Conservation (phyloP, 495 filamentous ascomycete genomes). For the Daldinia caldariorum region DNA sequence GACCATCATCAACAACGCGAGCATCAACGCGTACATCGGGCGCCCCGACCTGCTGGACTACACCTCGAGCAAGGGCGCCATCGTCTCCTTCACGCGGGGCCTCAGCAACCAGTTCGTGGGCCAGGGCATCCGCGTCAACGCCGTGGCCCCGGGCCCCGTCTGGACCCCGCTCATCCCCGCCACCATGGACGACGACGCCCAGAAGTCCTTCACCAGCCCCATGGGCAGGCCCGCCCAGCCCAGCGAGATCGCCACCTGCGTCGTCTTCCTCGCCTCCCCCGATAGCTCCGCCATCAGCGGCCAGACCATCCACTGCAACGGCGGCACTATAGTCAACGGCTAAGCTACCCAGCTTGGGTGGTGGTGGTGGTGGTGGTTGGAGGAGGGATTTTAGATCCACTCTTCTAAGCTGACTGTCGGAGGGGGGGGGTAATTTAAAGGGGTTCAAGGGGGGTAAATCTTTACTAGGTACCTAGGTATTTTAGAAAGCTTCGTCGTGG, state of each 20-base stretch:
- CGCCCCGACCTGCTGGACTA: constrained; percentile 87
- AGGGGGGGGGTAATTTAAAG: too few relatives aligned
- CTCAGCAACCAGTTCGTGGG: constrained; percentile 77
- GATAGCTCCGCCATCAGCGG: constrained; percentile 76
- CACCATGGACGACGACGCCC: constrained; percentile 75
- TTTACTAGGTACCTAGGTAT: too few relatives aligned
- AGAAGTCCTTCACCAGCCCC: constrained; percentile 78
- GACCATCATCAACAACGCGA: constrained; percentile 85
- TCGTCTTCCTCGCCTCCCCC: constrained; percentile 82
- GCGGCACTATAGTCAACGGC: constrained; percentile 69
- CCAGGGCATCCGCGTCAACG: constrained; percentile 83
- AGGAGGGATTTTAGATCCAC: too few relatives aligned
- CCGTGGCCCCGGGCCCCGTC: constrained; percentile 80
- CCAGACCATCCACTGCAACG: constrained; percentile 74
- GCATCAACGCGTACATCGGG: constrained; percentile 84
- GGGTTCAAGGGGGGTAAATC: too few relatives aligned
- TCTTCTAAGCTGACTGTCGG: too few relatives aligned
- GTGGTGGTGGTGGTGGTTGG: too few relatives aligned
- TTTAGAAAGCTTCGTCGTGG: too few relatives aligned
- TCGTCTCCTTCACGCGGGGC: constrained; percentile 81
- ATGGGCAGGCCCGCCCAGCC: constrained; percentile 84
- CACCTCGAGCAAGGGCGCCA: constrained; percentile 84
- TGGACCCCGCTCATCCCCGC: constrained; percentile 87
- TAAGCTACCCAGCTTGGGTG: constrained; percentile 46
- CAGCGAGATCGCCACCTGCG: constrained; percentile 81